A percentile compares a stretch with the other conserved stretches of the same genome.
Evolutionary conservation across 2,329 filamentous ascomycete species (phyloP).

Genomic region (Talaromyces pinophilus): DNA sequence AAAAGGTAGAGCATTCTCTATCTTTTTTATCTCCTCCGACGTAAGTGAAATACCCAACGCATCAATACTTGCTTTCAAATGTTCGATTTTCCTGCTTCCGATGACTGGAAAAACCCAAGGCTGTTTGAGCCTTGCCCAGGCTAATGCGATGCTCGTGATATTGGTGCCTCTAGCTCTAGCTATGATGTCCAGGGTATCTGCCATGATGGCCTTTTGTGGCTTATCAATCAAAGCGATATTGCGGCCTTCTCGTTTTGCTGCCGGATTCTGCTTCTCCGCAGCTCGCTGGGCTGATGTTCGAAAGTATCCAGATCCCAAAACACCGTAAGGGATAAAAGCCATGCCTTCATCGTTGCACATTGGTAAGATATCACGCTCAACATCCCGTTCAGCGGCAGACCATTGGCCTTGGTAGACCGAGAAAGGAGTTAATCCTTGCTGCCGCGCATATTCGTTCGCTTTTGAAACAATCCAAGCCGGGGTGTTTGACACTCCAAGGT

Average conservation of each 20-base stretch:
- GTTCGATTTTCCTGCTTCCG: conserved; percentile 52
- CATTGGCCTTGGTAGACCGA: conserved; percentile 68
- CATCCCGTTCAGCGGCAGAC: conserved; percentile 63
- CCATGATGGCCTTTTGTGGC: conserved; percentile 3
- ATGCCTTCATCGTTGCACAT: conserved; percentile 65
- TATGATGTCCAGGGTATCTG: conserved; percentile 11
- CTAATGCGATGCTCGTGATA: conserved; percentile 3
- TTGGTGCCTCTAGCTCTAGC: background rate
- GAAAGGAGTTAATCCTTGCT: conserved; percentile 70
- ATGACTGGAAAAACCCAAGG: conserved; percentile 45
- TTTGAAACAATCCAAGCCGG: conserved; percentile 64
- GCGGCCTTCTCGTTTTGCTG: background rate
- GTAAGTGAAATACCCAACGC: conserved; percentile 54
- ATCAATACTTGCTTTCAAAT: conserved; percentile 55
- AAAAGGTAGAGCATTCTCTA: conserved; percentile 55
- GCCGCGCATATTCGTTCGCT: conserved; percentile 61
- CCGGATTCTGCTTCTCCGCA: conserved; percentile 6
- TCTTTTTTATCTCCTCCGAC: conserved; percentile 55
- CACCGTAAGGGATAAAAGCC: conserved; percentile 57
- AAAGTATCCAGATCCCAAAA: conserved; percentile 27
- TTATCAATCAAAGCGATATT: conserved; percentile 12
- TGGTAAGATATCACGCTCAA: conserved; percentile 69
- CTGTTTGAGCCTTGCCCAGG: conserved; percentile 10
- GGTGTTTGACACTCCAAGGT: conserved; percentile 67
- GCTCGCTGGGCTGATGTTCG: conserved; percentile 11